Evolutionary conservation across 139 green algal genomes (phyloP), one percentile per base, ranked within the genome.

Genomic region (Spirogloea muscicola): DNA sequence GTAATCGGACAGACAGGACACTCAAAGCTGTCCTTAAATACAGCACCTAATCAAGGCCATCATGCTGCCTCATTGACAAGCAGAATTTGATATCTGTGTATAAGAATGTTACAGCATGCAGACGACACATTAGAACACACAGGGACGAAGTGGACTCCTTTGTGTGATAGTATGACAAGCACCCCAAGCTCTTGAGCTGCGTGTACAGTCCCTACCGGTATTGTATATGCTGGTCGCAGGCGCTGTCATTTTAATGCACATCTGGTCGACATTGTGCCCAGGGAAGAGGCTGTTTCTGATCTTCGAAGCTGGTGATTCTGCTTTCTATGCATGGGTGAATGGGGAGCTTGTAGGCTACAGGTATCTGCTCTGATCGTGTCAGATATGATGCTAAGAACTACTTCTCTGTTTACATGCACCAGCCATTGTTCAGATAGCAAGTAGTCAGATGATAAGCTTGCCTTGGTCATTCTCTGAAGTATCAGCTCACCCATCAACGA

Each of bases 301-400:
- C 1, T 95, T 98, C 67, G 91, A 95, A 1, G 93, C 87, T 7
- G 92, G 94, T 33, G 90, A 94, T 74, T 91, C 86, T 9, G 88
- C 88, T 25, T 92, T 94, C 63, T 90, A 95, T 71, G 82, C 74
- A 43, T 98, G 92, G 92, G 58, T 98, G 2, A 98, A 98, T 72
- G 94, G 91, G 10, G 6, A 29, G 33, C 80, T 84, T 39, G 68
- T 96, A 29, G 94, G 94, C 10, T 96, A 96, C 79, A 78, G 65
- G 65, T 74, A 68, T 74, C 49, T 52, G 62, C 71, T n/a, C n/a
- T n/a, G n/a, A n/a, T n/a, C n/a, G n/a, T n/a, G n/a, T n/a, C n/a
- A n/a, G n/a, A n/a, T n/a, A n/a, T n/a, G n/a, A n/a, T n/a, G n/a
- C n/a, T n/a, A n/a, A n/a, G n/a, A n/a, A n/a, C n/a, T n/a, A n/a